Evolutionary conservation across 805 yeast genomes (phyloP).

Genomic region (Jamesozyma rosinii): DNA sequence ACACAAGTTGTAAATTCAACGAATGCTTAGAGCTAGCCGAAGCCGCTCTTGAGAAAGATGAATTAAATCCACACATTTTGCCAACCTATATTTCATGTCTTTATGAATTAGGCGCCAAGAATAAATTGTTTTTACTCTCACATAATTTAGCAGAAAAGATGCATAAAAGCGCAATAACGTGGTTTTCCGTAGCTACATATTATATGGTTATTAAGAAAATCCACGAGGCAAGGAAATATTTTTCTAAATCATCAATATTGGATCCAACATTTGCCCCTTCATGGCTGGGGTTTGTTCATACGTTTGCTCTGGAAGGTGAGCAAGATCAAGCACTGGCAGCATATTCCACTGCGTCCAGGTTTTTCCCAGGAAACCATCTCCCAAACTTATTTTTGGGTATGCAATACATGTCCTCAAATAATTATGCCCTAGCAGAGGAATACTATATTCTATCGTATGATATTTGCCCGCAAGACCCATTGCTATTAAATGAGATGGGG

Average conservation of each 20-base stretch:
- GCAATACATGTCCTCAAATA: slow-evolving; percentile 88
- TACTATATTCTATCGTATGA: slow-evolving; percentile 66
- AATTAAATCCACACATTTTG: slow-evolving; percentile 57
- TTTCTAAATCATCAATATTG: slow-evolving; percentile 78
- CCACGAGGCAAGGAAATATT: slow-evolving; percentile 76
- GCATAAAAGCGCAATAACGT: slow-evolving; percentile 74
- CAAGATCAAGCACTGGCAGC: slow-evolving; percentile 98
- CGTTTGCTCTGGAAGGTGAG: slow-evolving; percentile 96
- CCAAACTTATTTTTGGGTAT: slow-evolving; percentile 88
- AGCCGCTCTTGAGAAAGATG: slow-evolving; percentile 45
- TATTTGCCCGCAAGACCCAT: slow-evolving; percentile 78
- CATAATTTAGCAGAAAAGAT: slow-evolving; percentile 79
- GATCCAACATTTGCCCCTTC: slow-evolving; percentile 90
- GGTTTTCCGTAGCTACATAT: slow-evolving; percentile 89
- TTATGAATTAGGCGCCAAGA: slow-evolving; percentile 74
- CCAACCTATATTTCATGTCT: slow-evolving; percentile 78
- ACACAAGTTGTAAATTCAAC: slow-evolving; percentile 68
- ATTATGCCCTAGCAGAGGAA: slow-evolving; percentile 75
- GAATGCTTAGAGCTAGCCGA: slow-evolving; percentile 73
- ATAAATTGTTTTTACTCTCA: slow-evolving; percentile 68
- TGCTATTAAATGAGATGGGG: slow-evolving; percentile 84
- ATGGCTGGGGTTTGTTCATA: slow-evolving; percentile 97
- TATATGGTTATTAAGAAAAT: slow-evolving; percentile 66
- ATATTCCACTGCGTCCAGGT: slow-evolving; percentile 86
- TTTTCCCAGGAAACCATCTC: slow-evolving; percentile 83